Evolutionary conservation across 2,329 filamentous ascomycete species (phyloP), one percentile per base, ranked within the genome.

Genomic region (Alternaria sp.): DNA sequence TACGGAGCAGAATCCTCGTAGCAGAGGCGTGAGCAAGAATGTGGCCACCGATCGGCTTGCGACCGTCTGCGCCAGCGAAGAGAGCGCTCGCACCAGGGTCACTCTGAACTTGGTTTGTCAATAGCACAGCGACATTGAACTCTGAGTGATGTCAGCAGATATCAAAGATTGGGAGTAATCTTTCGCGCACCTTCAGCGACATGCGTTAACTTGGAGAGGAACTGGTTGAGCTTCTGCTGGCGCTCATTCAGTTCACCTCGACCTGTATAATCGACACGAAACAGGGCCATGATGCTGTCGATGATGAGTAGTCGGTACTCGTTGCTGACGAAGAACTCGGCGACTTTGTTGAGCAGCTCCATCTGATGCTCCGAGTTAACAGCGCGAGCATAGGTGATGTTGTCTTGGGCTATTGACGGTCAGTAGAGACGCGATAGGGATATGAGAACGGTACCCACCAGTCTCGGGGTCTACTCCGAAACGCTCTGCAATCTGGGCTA

Each of bases 51-150:
- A 89, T 86, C 52, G 89, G 88, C 75, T 91, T 91, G 50, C 89
- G 85, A 49, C 89, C 89, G 80, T 91, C 89, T 59, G 87, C 88
- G 67, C 88, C 86, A 54, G 88, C 87, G 73, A 91, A 91, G 11
- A 91, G 82, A 49, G 89, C 87, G 75, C 85, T 90, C 11, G 89
- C 89, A 64, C 89, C 89, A 13, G 89, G 89, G 69, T 91, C 89
- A 61, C 87, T 90, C 79, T 91, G 89, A 36, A 91, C 89, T 79
- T 91, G 89, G 68, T 91, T 91, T 57, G 89, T 91, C 87, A 80
- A 69, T 46, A 80, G 76, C 9, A 80, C 78, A 52, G 86, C 87
- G 62, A 91, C 82, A 71, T 91, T 91, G 81, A 91, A 91, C 72
- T 91, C 89, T 85, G 26, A 54, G 8, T 2, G 9, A 26, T 13